Conservation (phyloP, 192 early-diverging fungal species). For the Blastocladiella britannica region DNA sequence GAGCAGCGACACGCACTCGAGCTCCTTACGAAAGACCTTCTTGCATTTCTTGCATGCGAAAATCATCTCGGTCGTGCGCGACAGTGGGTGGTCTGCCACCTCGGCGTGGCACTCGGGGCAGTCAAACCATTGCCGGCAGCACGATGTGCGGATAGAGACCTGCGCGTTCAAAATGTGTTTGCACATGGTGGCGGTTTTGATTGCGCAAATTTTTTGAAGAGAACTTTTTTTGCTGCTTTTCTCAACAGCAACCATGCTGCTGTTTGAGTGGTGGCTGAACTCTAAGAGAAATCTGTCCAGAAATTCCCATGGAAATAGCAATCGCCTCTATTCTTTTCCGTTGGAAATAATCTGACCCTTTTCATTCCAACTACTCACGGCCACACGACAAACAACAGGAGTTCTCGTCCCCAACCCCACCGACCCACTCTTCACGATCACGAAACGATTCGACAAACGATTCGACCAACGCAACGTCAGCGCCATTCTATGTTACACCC, state of each 20-base stretch:
- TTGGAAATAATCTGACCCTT: too few relatives aligned
- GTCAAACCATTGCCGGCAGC: constrained; percentile 93
- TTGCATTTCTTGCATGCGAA: constrained; percentile 98
- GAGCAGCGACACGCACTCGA: constrained; percentile 17
- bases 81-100: constrained; percentile 45
- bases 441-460: too few relatives aligned
- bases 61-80: constrained; percentile 70
- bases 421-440: constrained; percentile 5
- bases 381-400: not conserved
- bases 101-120: constrained; percentile 89
- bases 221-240: too few relatives aligned
- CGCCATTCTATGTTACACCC: too few relatives aligned
- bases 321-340: too few relatives aligned
- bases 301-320: too few relatives aligned
- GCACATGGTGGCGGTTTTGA: constrained; percentile 51
- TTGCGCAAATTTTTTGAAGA: too few relatives aligned
- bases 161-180: constrained; percentile 97
- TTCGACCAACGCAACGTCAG: too few relatives aligned
- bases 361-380: too few relatives aligned
- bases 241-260: too few relatives aligned
- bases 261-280: too few relatives aligned
- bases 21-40: constrained; percentile 89
- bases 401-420: constrained; percentile 2
- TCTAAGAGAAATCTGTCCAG: too few relatives aligned
- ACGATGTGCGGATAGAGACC: constrained; percentile 73